Evolutionary conservation across 164 flowering plant genomes (phyloP).

Genomic region (Liriodendron chinense): DNA sequence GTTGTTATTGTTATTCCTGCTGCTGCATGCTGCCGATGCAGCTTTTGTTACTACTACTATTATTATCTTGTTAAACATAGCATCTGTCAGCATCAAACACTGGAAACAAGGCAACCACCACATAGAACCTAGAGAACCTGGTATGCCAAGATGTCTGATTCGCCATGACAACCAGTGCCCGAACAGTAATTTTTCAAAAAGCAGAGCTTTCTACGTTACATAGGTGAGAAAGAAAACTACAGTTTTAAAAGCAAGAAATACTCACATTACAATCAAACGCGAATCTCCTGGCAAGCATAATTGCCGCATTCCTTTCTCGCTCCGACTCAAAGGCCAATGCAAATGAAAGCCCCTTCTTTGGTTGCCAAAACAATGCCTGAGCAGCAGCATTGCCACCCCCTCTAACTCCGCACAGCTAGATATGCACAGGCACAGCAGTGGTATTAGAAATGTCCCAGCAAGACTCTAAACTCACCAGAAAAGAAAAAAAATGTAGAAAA

Average conservation of each 20-base stretch:
- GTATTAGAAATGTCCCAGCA: not conserved
- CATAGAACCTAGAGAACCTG: no score
- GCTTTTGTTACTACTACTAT: no score
- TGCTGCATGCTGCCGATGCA: no score
- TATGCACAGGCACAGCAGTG: not conserved
- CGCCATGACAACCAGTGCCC: not conserved
- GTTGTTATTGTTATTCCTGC: no score
- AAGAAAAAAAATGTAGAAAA: no score
- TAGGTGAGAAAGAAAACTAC: not conserved
- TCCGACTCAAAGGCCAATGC: slow-evolving; percentile 86
- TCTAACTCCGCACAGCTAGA: slow-evolving; percentile 86
- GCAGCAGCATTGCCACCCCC: slow-evolving; percentile 95
- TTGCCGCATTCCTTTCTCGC: slow-evolving; percentile 84
- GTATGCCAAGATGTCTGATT: not conserved
- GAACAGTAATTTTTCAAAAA: no score
- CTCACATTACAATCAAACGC: slow-evolving; percentile 90
- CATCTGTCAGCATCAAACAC: no score
- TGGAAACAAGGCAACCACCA: no score
- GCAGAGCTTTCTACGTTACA: not conserved
- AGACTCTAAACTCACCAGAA: not conserved
- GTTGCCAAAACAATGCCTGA: slow-evolving; percentile 89
- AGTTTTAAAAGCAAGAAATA: slow-evolving; percentile 4
- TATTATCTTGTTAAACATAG: no score
- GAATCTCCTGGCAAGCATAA: slow-evolving; percentile 80
- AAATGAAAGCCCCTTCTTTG: slow-evolving; percentile 68